Base-by-base conservation (phyloP, 2,329 filamentous ascomycete genomes). In the Dryadomyces sulphureus region DNA sequence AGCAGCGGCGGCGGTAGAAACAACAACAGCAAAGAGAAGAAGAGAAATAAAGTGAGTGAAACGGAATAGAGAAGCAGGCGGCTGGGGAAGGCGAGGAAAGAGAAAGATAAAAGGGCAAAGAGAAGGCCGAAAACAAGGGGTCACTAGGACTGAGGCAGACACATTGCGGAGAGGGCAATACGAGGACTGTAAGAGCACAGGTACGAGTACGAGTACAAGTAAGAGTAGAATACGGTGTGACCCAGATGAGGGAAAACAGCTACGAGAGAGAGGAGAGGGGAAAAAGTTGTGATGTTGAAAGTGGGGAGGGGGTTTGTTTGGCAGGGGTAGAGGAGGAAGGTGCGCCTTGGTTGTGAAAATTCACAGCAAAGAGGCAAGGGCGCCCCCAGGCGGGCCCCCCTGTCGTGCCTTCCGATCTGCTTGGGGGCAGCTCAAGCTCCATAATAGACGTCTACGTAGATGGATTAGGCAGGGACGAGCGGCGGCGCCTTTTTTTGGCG, bases 301-400 rank as follows among this genome's bases (percentile, higher is more conserved):
- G 39, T 41, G 39, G 39, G 22, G 24, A 17, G 17, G 16, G 38
- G 12, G 3, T 16, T 7, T 41, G 27, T 43, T 43, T 43, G 41
- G 25, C 41, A 43, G 41, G 41, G 30, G 27, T 35, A 19, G n/a
- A n/a, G 22, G 17, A 35, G 41, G 41, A 27, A 21, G 41, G 30
- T 17, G 17, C 19, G 16, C 35, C 17, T 24, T 34, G 17, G n/a
- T 7, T n/a, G n/a, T n/a, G n/a, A n/a, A n/a, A n/a, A n/a, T n/a
- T n/a, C n/a, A n/a, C n/a, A n/a, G 27, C 22, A 35, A 41, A 43
- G 30, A 43, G 46, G 48, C 41, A 48, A 50, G 48, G 47, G 43
- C 34, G 34, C 38, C 43, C 34, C 20, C 38, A n/a, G 34, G 16
- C 16, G 34, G 34, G 16, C 16, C 17, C 34, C 17, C 34, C 8